Evolutionary conservation across 2,329 filamentous ascomycete genomes (phyloP).

Genomic region (Acephala macrosclerotiorum): DNA sequence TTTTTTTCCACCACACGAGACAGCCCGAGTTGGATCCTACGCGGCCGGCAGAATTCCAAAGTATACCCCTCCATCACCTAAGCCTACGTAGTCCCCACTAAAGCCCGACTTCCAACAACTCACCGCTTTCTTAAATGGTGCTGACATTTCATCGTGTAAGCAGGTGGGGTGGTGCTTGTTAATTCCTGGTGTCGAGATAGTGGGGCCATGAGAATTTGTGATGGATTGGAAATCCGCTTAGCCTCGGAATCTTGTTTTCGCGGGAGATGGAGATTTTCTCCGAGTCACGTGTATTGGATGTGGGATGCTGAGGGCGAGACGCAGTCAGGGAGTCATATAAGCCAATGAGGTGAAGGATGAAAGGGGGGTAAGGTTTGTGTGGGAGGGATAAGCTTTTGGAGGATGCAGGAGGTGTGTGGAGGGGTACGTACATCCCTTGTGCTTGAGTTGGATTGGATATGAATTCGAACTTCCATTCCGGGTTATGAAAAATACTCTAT

Average conservation of each 20-base stretch:
- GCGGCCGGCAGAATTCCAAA: neutral
- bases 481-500: no score
- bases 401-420: neutral
- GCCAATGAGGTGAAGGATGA: neutral
- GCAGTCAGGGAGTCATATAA: neutral
- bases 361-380: neutral
- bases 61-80: neutral
- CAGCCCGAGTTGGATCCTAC: no score
- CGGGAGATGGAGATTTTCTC: no score
- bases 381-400: neutral
- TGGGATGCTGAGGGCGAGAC: neutral
- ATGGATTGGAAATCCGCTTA: conserved; percentile 7
- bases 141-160: neutral
- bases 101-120: neutral
- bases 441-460: neutral
- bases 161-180: conserved; percentile 2
- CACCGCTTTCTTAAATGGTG: neutral
- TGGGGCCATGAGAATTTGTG: conserved; percentile 5
- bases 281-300: no score
- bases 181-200: neutral
- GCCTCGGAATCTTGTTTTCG: no score
- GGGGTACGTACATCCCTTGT: no score
- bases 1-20: no score
- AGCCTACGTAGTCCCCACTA: neutral
- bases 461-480: no score